These are phyloP conservation scores for Vanderwaltozyma yarrowii DNA, from an alignment of 805 yeast genomes.

Conservation along the genomic window DNA sequence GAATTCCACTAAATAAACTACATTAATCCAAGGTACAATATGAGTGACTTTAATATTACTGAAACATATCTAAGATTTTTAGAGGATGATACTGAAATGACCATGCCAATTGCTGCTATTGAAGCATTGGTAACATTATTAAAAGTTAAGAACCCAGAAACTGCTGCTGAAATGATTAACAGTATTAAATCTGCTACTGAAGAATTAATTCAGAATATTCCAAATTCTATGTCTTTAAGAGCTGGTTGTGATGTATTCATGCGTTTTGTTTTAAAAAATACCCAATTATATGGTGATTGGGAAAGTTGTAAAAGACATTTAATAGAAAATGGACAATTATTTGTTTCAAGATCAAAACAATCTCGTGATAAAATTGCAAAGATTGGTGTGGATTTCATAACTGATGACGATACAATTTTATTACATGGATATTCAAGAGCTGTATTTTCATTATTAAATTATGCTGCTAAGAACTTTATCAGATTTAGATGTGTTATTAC, in stretches of 20 bases:
- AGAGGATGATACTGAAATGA: constrained; percentile 88
- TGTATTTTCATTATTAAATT: constrained; percentile 60
- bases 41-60: constrained; percentile 58
- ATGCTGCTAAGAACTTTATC: constrained; percentile 67
- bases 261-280: constrained; percentile 84
- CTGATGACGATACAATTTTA: constrained; percentile 83
- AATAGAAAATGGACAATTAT: constrained; percentile 87
- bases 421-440: constrained; percentile 92
- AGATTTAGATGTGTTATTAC: constrained; percentile 88
- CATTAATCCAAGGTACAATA: too few relatives aligned
- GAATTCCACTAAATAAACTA: too few relatives aligned
- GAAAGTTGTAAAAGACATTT: constrained; percentile 82
- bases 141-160: constrained; percentile 74
- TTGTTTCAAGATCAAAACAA: constrained; percentile 83
- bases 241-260: constrained; percentile 98
- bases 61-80: constrained; percentile 70
- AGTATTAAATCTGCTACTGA: constrained; percentile 68
- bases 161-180: constrained; percentile 86
- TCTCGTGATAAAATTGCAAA: constrained; percentile 82
- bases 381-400: constrained; percentile 77
- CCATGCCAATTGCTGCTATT: constrained; percentile 99
- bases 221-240: constrained; percentile 83
- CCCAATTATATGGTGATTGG: constrained; percentile 82
- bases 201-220: constrained; percentile 64
- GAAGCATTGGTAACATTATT: constrained; percentile 84